Evolutionary conservation across 805 yeast species (phyloP).

Genomic region (Candida anglica): DNA sequence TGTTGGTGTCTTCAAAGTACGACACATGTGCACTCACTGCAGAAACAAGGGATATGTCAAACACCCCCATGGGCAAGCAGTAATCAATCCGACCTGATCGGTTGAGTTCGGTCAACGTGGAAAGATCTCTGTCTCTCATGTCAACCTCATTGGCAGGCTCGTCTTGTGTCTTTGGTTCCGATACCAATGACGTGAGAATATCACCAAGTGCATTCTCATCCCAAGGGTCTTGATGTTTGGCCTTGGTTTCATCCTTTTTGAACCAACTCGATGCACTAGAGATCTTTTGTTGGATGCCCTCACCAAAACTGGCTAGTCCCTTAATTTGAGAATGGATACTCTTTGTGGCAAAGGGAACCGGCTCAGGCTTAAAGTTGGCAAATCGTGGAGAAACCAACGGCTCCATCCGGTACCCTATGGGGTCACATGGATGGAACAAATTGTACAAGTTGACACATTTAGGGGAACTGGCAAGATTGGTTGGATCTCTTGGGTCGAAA

Average conservation of each 20-base stretch:
- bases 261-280: conserved; percentile 1
- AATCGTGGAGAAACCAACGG: conserved; percentile 63
- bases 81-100: conserved; percentile 79
- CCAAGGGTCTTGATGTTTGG: conserved; percentile 9
- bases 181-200: conserved; percentile 22
- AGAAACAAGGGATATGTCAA: conserved; percentile 75
- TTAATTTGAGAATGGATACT: conserved; percentile 50
- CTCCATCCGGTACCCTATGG: conserved; percentile 85
- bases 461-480: conserved; percentile 38
- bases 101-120: conserved; percentile 48
- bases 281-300: conserved; percentile 31
- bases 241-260: background rate
- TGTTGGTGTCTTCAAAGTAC: conserved; percentile 82
- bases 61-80: conserved; percentile 68
- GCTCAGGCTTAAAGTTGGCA: conserved; percentile 48
- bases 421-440: conserved; percentile 87
- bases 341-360: conserved; percentile 51
- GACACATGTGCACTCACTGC: conserved; percentile 87
- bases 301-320: conserved; percentile 37
- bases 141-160: conserved; percentile 18
- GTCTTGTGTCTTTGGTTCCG: conserved; percentile 9
- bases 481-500: conserved; percentile 16
- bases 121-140: conserved; percentile 24
- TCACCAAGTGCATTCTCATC: conserved; percentile 40
- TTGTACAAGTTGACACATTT: conserved; percentile 69